These are phyloP conservation scores for Discostella pseudostelligera DNA, from an alignment of 108 stramenopile species.

Conservation along the genomic window DNA sequence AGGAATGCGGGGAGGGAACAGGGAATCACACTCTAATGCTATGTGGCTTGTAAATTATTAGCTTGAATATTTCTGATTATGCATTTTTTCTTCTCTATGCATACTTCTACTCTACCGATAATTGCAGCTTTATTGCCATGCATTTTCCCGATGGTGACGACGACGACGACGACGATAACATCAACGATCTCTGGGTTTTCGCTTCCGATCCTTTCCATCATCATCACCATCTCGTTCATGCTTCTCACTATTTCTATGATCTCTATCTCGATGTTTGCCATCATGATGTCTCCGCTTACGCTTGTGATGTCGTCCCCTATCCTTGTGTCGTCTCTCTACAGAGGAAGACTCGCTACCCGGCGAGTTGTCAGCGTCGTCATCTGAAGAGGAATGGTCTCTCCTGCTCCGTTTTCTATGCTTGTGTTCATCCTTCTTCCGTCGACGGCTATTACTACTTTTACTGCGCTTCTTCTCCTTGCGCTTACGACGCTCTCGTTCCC, in stretches of 20 bases:
- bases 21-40: too few species aligned
- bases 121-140: too few species aligned
- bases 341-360: slow-evolving; percentile 36
- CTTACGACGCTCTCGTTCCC: slow-evolving; percentile 30
- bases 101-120: not conserved
- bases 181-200: slow-evolving; percentile 2
- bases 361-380: slow-evolving; percentile 22
- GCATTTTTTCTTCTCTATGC: not conserved
- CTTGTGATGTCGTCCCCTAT: slow-evolving; percentile 25
- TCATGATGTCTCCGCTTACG: slow-evolving; percentile 28
- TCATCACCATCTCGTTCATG: slow-evolving; percentile 21
- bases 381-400: slow-evolving; percentile 42
- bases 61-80: not conserved
- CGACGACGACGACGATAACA: not conserved
- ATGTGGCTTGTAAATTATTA: too few species aligned
- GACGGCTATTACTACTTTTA: slow-evolving; percentile 28
- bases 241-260: slow-evolving; percentile 2
- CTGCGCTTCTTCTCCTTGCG: slow-evolving; percentile 43
- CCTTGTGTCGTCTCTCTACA: slow-evolving; percentile 27
- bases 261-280: slow-evolving; percentile 9
- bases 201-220: slow-evolving; percentile 30
- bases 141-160: too few species aligned
- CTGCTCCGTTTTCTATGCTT: slow-evolving; percentile 24
- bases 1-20: too few species aligned
- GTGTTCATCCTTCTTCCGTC: slow-evolving; percentile 33